A percentile compares a stretch with the other conserved stretches of the same genome.
Evolutionary conservation across 2,329 filamentous ascomycete genomes (phyloP).

Genomic region (Ceratocystis cubensis): DNA sequence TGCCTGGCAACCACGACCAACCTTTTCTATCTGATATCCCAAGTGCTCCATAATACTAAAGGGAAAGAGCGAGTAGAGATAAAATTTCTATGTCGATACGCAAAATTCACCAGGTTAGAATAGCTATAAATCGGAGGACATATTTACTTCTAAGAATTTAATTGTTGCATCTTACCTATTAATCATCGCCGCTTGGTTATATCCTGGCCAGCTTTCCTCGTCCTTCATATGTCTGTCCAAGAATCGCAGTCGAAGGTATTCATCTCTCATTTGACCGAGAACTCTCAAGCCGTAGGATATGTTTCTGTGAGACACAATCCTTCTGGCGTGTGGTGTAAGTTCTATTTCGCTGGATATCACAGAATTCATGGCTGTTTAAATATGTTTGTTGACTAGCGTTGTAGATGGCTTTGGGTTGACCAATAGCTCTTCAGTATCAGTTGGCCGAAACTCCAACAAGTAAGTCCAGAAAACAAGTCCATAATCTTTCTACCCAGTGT

Average conservation of each 20-base stretch:
- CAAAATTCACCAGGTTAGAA: no score
- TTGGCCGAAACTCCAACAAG: slow-evolving; percentile 17
- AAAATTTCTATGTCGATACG: no score
- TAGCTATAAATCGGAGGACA: no score
- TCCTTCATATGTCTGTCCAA: background rate
- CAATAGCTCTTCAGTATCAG: slow-evolving; percentile 1
- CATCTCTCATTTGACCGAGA: background rate
- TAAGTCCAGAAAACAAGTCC: background rate
- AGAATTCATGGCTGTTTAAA: background rate
- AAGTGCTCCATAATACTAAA: no score
- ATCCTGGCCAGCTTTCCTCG: background rate
- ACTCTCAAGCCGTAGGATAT: slow-evolving; percentile 3
- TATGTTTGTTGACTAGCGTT: background rate
- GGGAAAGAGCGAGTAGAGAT: no score
- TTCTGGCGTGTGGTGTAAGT: slow-evolving; percentile 15
- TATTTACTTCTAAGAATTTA: no score
- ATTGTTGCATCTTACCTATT: no score
- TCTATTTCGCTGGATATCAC: background rate
- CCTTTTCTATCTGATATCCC: background rate
- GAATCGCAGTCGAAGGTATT: background rate
- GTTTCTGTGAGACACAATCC: slow-evolving; percentile 13
- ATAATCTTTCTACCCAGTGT: background rate
- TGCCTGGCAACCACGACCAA: background rate
- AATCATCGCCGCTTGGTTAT: no score
- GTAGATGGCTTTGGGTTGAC: slow-evolving; percentile 18